Base-by-base conservation (phyloP, 345 rosid genomes). In the Citrus unshiu region DNA sequence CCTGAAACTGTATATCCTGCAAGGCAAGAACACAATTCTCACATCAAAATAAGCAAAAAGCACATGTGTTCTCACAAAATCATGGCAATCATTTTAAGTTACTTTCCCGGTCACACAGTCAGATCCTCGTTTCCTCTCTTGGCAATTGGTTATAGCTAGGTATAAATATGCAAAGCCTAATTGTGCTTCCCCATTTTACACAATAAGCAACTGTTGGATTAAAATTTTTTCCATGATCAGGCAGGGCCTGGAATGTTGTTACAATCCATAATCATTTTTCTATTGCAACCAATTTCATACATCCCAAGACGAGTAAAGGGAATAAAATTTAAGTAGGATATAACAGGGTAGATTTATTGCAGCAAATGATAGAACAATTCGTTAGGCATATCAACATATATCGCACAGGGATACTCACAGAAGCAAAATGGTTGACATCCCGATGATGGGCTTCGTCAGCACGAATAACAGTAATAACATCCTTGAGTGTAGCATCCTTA, bases 381-480 rank as follows among this genome's bases (percentile, higher is more conserved):
- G 1, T 51, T 51, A 51, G 6, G 21, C 9, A 16, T 4, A 4
- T 16, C 21, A 16, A 51, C 21, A 51, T 16, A 10, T 43, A 43
- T 43, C 4, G 14, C 49, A 43, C 57, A 51, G 7, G 70, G 16
- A 35, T 21, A 84, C 97, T 85, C 68, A 94, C 97, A 60, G 97
- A 90, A 68, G 98, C 97, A 49, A 94, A 89, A 81, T 92, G 98
- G 76, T 94, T 94, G 72, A 92, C 95, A 81, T 94, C 98, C 5
- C 94, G 89, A 68, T 94, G 97, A 56, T 90, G 97, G 78, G 97
- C 98, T 82, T 93, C 98, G 75, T 94, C 95, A 40, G 97, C 97
- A 72, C 95, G 93, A 56, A 92, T 90, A 61, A 91, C 97, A 21
- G 89, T 89, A 4, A 92, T 84, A 68, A 88, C 93, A 82, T 92